A percentile compares a stretch with the other conserved stretches of the same genome.
These are phyloP conservation scores for Ploettnerulaceae sp. DNA, from an alignment of 2,329 filamentous ascomycete genomes.

Conservation along the genomic window DNA sequence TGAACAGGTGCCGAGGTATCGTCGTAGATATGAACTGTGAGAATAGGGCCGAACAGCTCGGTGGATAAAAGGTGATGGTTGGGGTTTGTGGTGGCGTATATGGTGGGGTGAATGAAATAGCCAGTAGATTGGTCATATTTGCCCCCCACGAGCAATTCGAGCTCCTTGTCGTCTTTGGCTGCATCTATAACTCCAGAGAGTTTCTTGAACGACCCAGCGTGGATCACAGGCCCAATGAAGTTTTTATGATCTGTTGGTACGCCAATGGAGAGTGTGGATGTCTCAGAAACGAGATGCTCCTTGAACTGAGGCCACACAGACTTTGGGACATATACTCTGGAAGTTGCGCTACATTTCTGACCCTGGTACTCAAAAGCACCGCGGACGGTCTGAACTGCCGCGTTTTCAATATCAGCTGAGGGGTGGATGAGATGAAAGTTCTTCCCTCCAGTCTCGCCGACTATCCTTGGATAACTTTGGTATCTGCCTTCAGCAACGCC, in stretches of 20 bases:
- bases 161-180: slow-evolving; percentile 68
- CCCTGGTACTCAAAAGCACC: slow-evolving; percentile 89
- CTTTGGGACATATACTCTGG: slow-evolving; percentile 70
- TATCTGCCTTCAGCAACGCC: slow-evolving; percentile 80
- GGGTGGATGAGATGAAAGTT: slow-evolving; percentile 85
- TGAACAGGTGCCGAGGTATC: slow-evolving; percentile 50
- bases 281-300: slow-evolving; percentile 61
- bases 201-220: slow-evolving; percentile 76
- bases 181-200: slow-evolving; percentile 71
- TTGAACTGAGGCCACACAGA: slow-evolving; percentile 72
- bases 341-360: slow-evolving; percentile 86
- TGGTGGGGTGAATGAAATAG: slow-evolving; percentile 79
- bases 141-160: slow-evolving; percentile 71
- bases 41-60: slow-evolving; percentile 78
- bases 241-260: slow-evolving; percentile 62
- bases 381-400: slow-evolving; percentile 75
- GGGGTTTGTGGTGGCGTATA: slow-evolving; percentile 72
- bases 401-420: slow-evolving; percentile 72
- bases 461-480: slow-evolving; percentile 78
- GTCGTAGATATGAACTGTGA: slow-evolving; percentile 73
- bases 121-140: slow-evolving; percentile 73
- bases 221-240: slow-evolving; percentile 86
- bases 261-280: slow-evolving; percentile 65
- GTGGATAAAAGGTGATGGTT: slow-evolving; percentile 68
- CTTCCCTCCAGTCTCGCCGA: slow-evolving; percentile 89